A percentile compares a stretch with the other conserved stretches of the same genome.
Evolutionary conservation across 441 rosid genomes (phyloP).

Genomic region (Mallotus japonicus): DNA sequence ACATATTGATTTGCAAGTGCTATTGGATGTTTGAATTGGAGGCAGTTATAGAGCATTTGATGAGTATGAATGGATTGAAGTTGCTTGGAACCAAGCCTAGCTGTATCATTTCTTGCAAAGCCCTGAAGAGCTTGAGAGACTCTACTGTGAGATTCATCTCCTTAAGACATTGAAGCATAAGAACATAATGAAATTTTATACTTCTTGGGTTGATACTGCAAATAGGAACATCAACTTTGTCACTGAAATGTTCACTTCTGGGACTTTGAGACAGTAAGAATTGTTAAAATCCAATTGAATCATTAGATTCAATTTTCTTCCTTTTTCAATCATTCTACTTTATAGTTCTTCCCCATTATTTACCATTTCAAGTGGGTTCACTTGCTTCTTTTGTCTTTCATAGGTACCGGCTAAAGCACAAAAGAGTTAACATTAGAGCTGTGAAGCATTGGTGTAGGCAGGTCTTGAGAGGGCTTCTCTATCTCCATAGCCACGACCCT

Average conservation of each 20-base stretch:
- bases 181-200: conserved; percentile 90
- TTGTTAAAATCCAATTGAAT: conserved; percentile 15
- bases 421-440: conserved; percentile 86
- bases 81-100: conserved; percentile 98
- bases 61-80: conserved; percentile 93
- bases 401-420: conserved; percentile 87
- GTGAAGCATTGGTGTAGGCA: conserved; percentile 99
- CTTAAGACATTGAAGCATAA: conserved; percentile 86
- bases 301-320: conserved; percentile 11
- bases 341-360: conserved; percentile 23
- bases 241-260: conserved; percentile 98
- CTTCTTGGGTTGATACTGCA: conserved; percentile 87
- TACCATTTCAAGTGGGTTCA: neutral
- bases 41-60: conserved; percentile 91
- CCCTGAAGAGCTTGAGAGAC: conserved; percentile 92
- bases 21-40: conserved; percentile 22
- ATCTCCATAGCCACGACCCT: conserved; percentile 87
- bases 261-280: conserved; percentile 91
- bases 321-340: conserved; percentile 9
- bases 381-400: conserved; percentile 7
- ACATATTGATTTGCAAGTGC: conserved; percentile 27
- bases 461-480: conserved; percentile 78
- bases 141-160: conserved; percentile 89
- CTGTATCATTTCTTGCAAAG: conserved; percentile 84
- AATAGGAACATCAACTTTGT: conserved; percentile 87